Conservation (phyloP, 192 early-diverging fungal species). For the Backusella liffmaniae region DNA sequence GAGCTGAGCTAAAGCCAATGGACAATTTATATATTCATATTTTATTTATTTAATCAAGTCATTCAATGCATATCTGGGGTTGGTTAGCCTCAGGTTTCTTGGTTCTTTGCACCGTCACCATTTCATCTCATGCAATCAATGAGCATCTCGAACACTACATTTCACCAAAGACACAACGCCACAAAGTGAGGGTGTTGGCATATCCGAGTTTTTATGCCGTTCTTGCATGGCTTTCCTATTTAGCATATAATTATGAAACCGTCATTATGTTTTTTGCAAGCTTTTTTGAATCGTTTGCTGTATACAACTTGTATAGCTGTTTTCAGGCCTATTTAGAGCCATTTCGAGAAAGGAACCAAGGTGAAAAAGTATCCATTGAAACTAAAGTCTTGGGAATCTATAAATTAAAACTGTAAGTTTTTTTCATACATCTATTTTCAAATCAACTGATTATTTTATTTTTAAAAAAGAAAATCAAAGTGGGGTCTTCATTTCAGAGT, state of each 20-base stretch:
- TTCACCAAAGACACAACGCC: conserved; percentile 16
- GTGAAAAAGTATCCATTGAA: conserved; percentile 14
- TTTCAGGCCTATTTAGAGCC: conserved; percentile 34
- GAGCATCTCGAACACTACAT: conserved; percentile 24
- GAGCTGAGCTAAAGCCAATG: background rate
- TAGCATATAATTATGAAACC: conserved; percentile 34
- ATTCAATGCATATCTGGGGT: conserved; percentile 35
- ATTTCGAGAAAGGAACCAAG: conserved; percentile 23
- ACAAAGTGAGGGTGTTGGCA: conserved; percentile 27
- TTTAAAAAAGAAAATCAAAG: conserved; percentile 30
- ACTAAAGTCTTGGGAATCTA: conserved; percentile 25
- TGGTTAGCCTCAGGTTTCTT: conserved; percentile 34
- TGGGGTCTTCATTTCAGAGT: conserved; percentile 42
- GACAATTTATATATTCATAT: background rate
- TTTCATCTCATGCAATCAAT: conserved; percentile 24
- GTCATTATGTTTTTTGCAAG: conserved; percentile 41
- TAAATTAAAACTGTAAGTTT: conserved; percentile 31
- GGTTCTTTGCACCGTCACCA: conserved; percentile 19
- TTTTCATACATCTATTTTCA: background rate
- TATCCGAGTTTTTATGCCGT: conserved; percentile 25
- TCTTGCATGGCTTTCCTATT: conserved; percentile 35
- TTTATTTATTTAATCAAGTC: background rate
- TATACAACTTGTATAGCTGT: conserved; percentile 32
- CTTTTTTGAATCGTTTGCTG: conserved; percentile 39
- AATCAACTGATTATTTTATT: background rate